phyloP scores from a whole-genome alignment of 1,284 basidiomycete species.

The Farysia itapuensis region DNA sequence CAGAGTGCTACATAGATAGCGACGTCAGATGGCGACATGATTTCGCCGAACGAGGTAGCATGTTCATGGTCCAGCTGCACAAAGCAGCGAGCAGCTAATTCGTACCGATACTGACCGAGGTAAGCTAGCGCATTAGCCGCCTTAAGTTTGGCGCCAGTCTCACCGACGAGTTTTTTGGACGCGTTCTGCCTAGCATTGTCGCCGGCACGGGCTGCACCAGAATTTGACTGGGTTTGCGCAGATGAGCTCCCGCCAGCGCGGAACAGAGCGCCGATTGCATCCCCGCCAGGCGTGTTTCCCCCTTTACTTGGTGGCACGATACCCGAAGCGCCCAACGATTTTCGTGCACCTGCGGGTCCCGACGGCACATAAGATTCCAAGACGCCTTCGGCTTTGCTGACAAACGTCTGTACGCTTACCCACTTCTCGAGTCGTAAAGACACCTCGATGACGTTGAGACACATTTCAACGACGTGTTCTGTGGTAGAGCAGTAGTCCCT shows the following conservation, averaged over 20 bases:
- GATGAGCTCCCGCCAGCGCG: conserved; percentile 43
- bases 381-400: conserved; percentile 86
- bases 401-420: conserved; percentile 77
- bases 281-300: conserved; percentile 36
- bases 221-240: neutral
- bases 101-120: conserved; percentile 72
- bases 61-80: conserved; percentile 66
- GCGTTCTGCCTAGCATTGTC: conserved; percentile 15
- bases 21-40: conserved; percentile 75
- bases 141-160: conserved; percentile 73
- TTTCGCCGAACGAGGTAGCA: conserved; percentile 61
- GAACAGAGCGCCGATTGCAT: conserved; percentile 57
- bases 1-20: conserved; percentile 80
- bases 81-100: conserved; percentile 73
- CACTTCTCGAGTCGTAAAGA: conserved; percentile 80
- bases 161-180: conserved; percentile 21
- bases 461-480: conserved; percentile 79
- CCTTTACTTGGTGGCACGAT: conserved; percentile 35
- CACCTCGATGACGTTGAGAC: conserved; percentile 63
- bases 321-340: conserved; percentile 14
- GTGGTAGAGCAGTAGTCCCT: conserved; percentile 82
- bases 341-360: conserved; percentile 61
- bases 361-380: conserved; percentile 67
- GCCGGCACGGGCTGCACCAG: conserved; percentile 9
- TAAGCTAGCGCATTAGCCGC: conserved; percentile 74